Conservation (phyloP, 2,329 filamentous ascomycete genomes). For the Cercospora nicotianae region DNA sequence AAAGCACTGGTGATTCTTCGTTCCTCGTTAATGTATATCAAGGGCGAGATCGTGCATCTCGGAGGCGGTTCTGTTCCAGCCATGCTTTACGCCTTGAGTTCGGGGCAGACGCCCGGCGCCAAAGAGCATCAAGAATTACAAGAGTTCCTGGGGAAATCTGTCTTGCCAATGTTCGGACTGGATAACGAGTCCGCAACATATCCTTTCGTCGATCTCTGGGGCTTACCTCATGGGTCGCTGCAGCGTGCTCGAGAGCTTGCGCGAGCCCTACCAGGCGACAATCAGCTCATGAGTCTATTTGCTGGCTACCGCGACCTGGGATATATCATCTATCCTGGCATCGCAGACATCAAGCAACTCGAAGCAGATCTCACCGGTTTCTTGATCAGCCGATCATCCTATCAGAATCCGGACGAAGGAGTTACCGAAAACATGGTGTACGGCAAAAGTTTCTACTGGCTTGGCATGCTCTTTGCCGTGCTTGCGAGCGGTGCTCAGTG, state of each 20-base stretch:
- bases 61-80: conserved; percentile 63
- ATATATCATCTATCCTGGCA: conserved; percentile 61
- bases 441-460: conserved; percentile 59
- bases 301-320: conserved; percentile 59
- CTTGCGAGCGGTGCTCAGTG: conserved; percentile 64
- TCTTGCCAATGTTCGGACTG: conserved; percentile 62
- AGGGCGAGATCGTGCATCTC: conserved; percentile 57
- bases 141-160: conserved; percentile 60
- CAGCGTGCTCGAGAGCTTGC: conserved; percentile 59
- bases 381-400: conserved; percentile 52
- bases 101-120: conserved; percentile 40
- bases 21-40: neutral
- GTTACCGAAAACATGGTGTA: conserved; percentile 58
- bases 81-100: conserved; percentile 55
- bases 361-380: conserved; percentile 57
- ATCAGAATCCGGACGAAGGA: conserved; percentile 43
- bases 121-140: conserved; percentile 54
- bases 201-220: conserved; percentile 66
- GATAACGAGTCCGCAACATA: conserved; percentile 66
- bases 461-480: conserved; percentile 61
- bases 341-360: conserved; percentile 57
- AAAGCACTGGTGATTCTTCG: neutral
- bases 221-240: conserved; percentile 57
- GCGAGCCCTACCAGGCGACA: conserved; percentile 59
- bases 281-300: conserved; percentile 60